Conservation (phyloP, 164 flowering plant species). For the Vitis labrusca region DNA sequence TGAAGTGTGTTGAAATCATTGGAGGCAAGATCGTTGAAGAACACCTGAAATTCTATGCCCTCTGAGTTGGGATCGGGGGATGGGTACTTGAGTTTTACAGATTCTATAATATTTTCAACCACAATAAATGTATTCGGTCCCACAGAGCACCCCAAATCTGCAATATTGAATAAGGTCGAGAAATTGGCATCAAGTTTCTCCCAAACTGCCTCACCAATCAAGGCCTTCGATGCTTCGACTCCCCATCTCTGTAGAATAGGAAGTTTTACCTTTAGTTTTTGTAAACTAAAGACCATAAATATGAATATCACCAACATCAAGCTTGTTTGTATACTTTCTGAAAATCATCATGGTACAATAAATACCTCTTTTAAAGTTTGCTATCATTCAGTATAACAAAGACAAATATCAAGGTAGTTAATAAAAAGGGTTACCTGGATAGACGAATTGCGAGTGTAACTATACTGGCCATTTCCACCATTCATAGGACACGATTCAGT, state of each 20-base stretch:
- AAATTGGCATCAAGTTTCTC: slow-evolving; percentile 18
- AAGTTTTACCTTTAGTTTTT: no score
- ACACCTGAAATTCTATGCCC: slow-evolving; percentile 3
- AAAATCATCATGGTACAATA: no score
- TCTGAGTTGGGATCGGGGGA: not conserved
- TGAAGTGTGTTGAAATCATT: slow-evolving; percentile 17
- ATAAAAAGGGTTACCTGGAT: not conserved
- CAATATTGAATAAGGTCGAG: slow-evolving; percentile 11
- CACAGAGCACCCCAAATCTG: slow-evolving; percentile 9
- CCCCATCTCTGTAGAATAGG: slow-evolving; percentile 5
- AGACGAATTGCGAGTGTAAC: not conserved
- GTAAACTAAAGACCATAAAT: not conserved
- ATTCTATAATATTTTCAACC: slow-evolving; percentile 22
- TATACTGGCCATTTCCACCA: not conserved
- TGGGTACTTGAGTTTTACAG: slow-evolving; percentile 9
- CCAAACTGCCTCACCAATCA: slow-evolving; percentile 7
- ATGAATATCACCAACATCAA: no score
- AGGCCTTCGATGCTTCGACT: slow-evolving; percentile 3
- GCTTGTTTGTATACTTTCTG: no score
- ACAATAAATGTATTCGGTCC: slow-evolving; percentile 35
- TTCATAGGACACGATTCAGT: not conserved
- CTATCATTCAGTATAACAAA: no score
- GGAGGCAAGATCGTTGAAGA: slow-evolving; percentile 7
- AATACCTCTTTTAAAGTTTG: no score
- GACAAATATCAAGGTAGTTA: no score